Conservation (phyloP, 179 eudicot genomes). For the Camellia oleifera region DNA sequence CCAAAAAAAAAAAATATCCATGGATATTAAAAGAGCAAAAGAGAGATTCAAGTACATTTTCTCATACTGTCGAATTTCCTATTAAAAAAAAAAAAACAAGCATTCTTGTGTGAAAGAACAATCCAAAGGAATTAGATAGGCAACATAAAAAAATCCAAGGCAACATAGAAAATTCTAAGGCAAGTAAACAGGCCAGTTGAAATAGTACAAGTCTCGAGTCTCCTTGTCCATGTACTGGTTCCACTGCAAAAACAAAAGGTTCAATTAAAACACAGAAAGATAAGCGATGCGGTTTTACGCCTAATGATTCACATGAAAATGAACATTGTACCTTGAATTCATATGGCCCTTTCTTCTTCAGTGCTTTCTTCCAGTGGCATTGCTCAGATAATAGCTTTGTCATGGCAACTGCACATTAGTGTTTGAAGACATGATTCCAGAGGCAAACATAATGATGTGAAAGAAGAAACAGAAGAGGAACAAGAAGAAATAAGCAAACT, state of each 20-base stretch:
- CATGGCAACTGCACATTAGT: slow-evolving; percentile 73
- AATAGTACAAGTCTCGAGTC: slow-evolving; percentile 71
- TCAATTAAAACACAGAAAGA: background rate
- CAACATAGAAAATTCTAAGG: slow-evolving; percentile 29
- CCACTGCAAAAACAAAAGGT: slow-evolving; percentile 62
- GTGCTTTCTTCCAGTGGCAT: slow-evolving; percentile 89
- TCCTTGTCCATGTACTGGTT: slow-evolving; percentile 62
- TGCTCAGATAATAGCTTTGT: slow-evolving; percentile 84
- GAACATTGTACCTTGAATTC: slow-evolving; percentile 48
- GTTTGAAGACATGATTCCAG: background rate
- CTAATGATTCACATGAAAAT: background rate
- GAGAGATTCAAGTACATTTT: background rate
- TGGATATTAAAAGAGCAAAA: background rate
- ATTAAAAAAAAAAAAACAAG: background rate
- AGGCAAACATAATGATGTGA: background rate
- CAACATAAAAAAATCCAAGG: too few species aligned
- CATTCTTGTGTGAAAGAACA: background rate
- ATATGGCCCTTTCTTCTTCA: slow-evolving; percentile 60
- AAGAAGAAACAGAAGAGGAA: background rate
- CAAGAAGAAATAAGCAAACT: background rate
- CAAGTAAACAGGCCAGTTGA: slow-evolving; percentile 85
- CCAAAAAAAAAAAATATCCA: background rate
- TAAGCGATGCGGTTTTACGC: background rate
- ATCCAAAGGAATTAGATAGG: too few species aligned
- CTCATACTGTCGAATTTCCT: background rate